Evolutionary conservation across 768 basidiomycete species (phyloP).

Genomic region (Naematelia aurantialba): DNA sequence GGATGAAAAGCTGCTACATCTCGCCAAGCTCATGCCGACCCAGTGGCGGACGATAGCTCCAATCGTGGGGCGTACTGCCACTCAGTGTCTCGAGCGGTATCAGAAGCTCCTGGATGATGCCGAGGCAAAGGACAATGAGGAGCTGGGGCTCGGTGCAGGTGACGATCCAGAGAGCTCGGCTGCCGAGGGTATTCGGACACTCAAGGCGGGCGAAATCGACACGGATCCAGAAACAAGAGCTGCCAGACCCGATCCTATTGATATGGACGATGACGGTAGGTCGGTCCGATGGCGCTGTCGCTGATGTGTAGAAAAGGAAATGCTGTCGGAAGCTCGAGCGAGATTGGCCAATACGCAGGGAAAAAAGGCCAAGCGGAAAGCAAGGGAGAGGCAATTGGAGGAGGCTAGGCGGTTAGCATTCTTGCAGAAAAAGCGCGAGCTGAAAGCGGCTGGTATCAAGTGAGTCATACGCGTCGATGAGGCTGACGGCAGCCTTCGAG

Average conservation of each 20-base stretch:
- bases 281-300: conserved; percentile 8
- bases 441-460: conserved; percentile 98
- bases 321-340: conserved; percentile 97
- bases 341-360: conserved; percentile 98
- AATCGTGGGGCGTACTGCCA: conserved; percentile 94
- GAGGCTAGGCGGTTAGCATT: conserved; percentile 92
- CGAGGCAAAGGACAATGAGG: conserved; percentile 92
- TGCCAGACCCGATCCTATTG: conserved; percentile 95
- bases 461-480: conserved; percentile 49
- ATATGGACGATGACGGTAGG: conserved; percentile 98
- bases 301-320: conserved; percentile 80
- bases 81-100: conserved; percentile 95
- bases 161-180: conserved; percentile 70
- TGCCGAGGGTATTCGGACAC: conserved; percentile 78
- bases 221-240: conserved; percentile 98
- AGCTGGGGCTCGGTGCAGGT: conserved; percentile 83
- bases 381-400: conserved; percentile 91
- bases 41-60: conserved; percentile 99
- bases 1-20: conserved; percentile 95
- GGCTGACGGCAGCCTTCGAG: conserved; percentile 64
- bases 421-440: conserved; percentile 92
- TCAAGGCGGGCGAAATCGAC: conserved; percentile 95
- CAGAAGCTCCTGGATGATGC: conserved; percentile 97
- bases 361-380: conserved; percentile 98
- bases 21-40: conserved; percentile 98